These are phyloP conservation scores for Melaleuca alternifolia DNA, from an alignment of 345 rosid genomes.

Conservation along the genomic window DNA sequence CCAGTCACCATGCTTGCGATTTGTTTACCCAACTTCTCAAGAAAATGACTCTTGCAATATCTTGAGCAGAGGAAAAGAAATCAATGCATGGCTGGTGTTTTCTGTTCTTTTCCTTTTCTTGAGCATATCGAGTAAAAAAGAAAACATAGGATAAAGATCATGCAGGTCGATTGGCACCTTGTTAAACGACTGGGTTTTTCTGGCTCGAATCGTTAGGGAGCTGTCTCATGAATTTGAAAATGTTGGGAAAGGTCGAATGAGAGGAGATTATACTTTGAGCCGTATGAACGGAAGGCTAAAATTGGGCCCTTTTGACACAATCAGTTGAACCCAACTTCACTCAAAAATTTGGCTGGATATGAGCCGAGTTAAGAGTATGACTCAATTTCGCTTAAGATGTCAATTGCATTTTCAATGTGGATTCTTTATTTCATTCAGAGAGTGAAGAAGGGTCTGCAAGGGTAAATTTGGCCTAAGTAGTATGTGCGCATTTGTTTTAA, in stretches of 20 bases:
- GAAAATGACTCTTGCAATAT: neutral
- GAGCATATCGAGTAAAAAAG: neutral
- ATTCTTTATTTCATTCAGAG: neutral
- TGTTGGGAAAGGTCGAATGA: neutral
- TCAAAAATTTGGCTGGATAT: neutral
- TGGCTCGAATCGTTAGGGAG: neutral
- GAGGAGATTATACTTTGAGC: neutral
- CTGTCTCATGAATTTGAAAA: neutral
- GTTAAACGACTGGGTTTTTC: neutral
- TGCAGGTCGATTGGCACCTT: neutral
- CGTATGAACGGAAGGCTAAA: neutral
- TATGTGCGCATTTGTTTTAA: neutral
- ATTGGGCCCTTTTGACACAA: neutral
- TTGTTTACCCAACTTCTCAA: neutral
- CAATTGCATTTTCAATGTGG: neutral
- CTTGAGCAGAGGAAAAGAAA: neutral
- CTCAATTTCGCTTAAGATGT: neutral
- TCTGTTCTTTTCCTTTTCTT: neutral
- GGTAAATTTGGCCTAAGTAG: neutral
- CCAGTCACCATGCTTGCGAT: neutral
- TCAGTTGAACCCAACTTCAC: neutral
- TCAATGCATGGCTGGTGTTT: neutral
- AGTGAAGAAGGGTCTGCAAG: neutral
- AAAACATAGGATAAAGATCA: neutral
- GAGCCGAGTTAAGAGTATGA: neutral